Base-by-base conservation (phyloP, 2,329 filamentous ascomycete genomes). In the Xylaria sp. region DNA sequence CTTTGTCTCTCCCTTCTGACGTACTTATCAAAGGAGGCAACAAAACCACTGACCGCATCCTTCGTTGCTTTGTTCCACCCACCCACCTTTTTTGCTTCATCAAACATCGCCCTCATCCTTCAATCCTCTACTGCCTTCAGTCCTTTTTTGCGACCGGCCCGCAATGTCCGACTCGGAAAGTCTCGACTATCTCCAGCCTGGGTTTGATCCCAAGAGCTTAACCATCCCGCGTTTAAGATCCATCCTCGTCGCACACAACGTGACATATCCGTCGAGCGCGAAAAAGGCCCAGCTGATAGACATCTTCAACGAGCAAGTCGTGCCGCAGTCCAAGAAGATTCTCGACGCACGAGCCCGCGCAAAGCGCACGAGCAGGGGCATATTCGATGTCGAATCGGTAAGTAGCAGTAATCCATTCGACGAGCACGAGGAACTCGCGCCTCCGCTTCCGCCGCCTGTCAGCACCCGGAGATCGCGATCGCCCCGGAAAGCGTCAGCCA, bases 281-380 rank as follows among this genome's bases (percentile, higher is more conserved):
- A 99, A 98, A 83, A 99, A 99, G 83, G 84, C 89, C 0, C 91
- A 97, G 77, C 89, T 99, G 26, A 86, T 99, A 68, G 89, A 92
- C 7, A 89, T 98, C 56, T 94, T 99, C 81, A 90, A 91, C 77
- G 85, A 92, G 38, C 84, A 96, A 71, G 87, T 99, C 33, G 82
- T 93, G 4, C 92, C 95, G 0, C 91, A 95, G 75, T 91, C 93
- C 1, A 88, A 88, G 73, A 92, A 91, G 80, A 87, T 98, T 28
- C 85, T 97, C 38, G 87, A 88, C 13, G 89, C 91, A 61, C 89
- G 92, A 74, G 90, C 92, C 49, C 88, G 90, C 66, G 94, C 94
- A 15, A 94, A 94, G 83, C 90, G 95, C 69, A 94, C 93, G 2
- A 95, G 94, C 79, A 90, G 87, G 79, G 96, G 97, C 64, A 99